phyloP scores from a whole-genome alignment of 768 basidiomycete species.

The Pisolithus albus region DNA sequence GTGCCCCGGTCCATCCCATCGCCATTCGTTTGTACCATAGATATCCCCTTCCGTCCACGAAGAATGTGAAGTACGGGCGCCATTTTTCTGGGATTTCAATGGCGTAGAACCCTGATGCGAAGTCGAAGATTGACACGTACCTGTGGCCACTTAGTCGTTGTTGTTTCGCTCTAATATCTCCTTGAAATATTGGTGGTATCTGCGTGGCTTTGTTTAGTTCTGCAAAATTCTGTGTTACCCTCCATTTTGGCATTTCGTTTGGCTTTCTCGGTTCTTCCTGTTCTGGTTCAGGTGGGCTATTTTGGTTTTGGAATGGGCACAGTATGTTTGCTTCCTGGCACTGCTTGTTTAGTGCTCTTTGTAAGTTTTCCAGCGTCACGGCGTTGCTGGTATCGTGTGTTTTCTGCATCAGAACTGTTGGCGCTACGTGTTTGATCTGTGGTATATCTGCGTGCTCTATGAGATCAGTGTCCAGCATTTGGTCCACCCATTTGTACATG shows the following conservation, averaged over 20 bases:
- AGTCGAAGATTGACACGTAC: too few relatives aligned
- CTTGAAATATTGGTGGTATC: neutral
- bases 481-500: neutral
- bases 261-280: neutral
- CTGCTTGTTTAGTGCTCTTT: slow-evolving; percentile 24
- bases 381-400: slow-evolving; percentile 23
- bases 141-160: too few relatives aligned
- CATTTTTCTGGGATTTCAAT: too few relatives aligned
- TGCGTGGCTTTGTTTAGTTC: neutral
- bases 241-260: neutral
- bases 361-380: slow-evolving; percentile 28
- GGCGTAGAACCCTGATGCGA: too few relatives aligned
- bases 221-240: neutral
- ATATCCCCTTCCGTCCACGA: too few relatives aligned
- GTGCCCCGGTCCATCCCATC: too few relatives aligned
- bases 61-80: too few relatives aligned
- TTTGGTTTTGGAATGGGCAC: neutral
- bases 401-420: slow-evolving; percentile 33
- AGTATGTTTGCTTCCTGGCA: neutral
- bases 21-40: too few relatives aligned
- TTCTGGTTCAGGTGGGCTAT: neutral
- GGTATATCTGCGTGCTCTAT: neutral
- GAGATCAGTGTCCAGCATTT: neutral
- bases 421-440: neutral
- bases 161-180: too few relatives aligned